Conservation (phyloP, 2,329 filamentous ascomycete species). For the Alternaria burnsii region DNA sequence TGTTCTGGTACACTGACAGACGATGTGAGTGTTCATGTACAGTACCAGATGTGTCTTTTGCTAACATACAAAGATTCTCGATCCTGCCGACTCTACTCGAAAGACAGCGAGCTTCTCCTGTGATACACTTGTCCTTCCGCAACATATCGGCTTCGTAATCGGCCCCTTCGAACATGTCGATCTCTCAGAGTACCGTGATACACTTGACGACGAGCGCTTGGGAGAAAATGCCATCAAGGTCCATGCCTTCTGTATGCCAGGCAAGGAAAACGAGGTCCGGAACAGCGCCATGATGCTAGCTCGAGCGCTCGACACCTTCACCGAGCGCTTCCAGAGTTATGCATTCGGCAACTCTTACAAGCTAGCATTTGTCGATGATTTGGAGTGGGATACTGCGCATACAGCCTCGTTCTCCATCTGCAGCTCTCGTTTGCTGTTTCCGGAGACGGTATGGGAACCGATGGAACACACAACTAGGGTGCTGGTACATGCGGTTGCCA, state of each 20-base stretch:
- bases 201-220: slow-evolving; percentile 90
- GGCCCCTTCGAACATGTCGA: slow-evolving; percentile 96
- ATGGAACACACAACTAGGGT: slow-evolving; percentile 82
- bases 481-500: slow-evolving; percentile 83
- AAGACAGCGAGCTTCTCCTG: slow-evolving; percentile 89
- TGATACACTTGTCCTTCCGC: slow-evolving; percentile 72
- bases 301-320: slow-evolving; percentile 87
- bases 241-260: slow-evolving; percentile 89
- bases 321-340: slow-evolving; percentile 86
- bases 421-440: slow-evolving; percentile 85
- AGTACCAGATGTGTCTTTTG: slow-evolving; percentile 6
- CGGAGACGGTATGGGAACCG: slow-evolving; percentile 83
- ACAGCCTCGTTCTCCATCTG: slow-evolving; percentile 87
- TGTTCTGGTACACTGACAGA: slow-evolving; percentile 90
- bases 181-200: slow-evolving; percentile 85
- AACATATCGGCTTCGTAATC: slow-evolving; percentile 91
- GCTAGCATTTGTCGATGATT: slow-evolving; percentile 91
- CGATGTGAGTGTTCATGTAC: slow-evolving; percentile 61
- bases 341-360: slow-evolving; percentile 88
- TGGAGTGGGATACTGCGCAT: slow-evolving; percentile 76
- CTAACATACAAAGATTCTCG: slow-evolving; percentile 60
- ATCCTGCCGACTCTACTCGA: slow-evolving; percentile 78
- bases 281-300: slow-evolving; percentile 89
- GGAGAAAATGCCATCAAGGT: slow-evolving; percentile 88
- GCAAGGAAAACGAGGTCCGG: slow-evolving; percentile 79